A percentile compares a stretch with the other conserved stretches of the same genome.
phyloP scores from a whole-genome alignment of 1,284 basidiomycete genomes.

The Austropuccinia psidii region DNA sequence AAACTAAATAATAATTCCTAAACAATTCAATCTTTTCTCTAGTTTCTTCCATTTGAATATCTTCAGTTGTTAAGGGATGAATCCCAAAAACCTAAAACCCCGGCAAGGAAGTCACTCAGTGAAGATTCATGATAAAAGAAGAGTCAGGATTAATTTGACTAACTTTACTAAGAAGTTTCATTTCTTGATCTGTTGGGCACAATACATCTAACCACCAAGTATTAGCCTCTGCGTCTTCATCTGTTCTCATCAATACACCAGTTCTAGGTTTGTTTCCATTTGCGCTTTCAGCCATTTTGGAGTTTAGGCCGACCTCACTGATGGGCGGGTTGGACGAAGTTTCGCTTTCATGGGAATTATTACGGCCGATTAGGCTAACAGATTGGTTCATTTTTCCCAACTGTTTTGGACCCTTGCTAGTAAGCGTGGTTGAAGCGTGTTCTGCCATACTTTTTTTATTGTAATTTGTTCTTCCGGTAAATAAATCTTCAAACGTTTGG shows the following conservation, averaged over 20 bases:
- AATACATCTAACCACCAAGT: slow-evolving; percentile 99
- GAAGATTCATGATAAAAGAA: neutral
- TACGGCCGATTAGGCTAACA: slow-evolving; percentile 4
- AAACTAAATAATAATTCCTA: slow-evolving; percentile 97
- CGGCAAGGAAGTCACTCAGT: neutral
- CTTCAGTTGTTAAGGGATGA: slow-evolving; percentile 96
- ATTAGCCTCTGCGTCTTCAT: slow-evolving; percentile 57
- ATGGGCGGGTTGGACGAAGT: neutral
- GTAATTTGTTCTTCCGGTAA: slow-evolving; percentile 54
- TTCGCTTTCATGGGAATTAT: neutral
- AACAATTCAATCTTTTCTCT: slow-evolving; percentile 99
- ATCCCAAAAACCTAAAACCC: slow-evolving; percentile 75
- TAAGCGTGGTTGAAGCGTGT: slow-evolving; percentile 27
- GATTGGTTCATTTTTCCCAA: neutral
- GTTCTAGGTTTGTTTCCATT: slow-evolving; percentile 1
- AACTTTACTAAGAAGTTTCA: slow-evolving; percentile 90
- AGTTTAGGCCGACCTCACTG: neutral
- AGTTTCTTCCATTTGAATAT: slow-evolving; percentile 98
- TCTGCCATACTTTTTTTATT: slow-evolving; percentile 15
- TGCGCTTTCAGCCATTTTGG: neutral
- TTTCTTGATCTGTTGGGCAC: slow-evolving; percentile 93
- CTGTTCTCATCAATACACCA: slow-evolving; percentile 49
- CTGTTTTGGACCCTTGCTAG: neutral
- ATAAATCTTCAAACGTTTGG: slow-evolving; percentile 86
- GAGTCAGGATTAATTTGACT: neutral